phyloP scores from a whole-genome alignment of 768 basidiomycete species.

The Hortiboletus campestris region DNA sequence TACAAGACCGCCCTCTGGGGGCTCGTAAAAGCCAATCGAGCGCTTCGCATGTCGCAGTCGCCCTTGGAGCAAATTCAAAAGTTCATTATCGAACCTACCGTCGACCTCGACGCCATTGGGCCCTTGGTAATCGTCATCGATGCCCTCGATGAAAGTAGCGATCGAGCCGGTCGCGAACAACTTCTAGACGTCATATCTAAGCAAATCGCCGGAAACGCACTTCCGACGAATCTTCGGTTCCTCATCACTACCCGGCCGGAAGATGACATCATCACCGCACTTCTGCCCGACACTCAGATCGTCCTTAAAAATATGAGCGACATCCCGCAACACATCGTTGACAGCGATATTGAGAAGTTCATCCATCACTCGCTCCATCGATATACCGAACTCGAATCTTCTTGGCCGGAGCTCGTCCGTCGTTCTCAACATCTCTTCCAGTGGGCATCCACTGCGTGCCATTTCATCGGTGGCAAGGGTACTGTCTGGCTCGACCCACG shows the following conservation, averaged over 20 bases:
- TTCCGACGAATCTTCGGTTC: slow-evolving; percentile 17
- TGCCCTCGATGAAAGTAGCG: slow-evolving; percentile 23
- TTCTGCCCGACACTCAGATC: neutral
- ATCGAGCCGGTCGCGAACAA: neutral
- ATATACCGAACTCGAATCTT: neutral
- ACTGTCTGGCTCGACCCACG: no score
- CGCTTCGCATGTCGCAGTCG: neutral
- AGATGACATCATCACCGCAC: neutral
- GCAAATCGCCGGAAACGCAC: neutral
- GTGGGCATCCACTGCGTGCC: no score
- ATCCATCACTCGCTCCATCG: neutral
- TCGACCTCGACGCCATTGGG: neutral
- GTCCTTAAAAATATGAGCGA: neutral
- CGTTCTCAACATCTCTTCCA: slow-evolving; percentile 22
- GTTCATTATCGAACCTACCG: neutral
- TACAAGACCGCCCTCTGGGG: no score
- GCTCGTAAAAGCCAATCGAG: no score
- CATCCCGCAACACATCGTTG: neutral
- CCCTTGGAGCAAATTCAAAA: slow-evolving; percentile 12
- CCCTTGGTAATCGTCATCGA: slow-evolving; percentile 14
- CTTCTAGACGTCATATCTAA: slow-evolving; percentile 16
- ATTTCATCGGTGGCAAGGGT: no score
- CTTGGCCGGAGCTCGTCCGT: slow-evolving; percentile 11
- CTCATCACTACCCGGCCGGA: slow-evolving; percentile 22
- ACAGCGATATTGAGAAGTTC: slow-evolving; percentile 1